Evolutionary conservation across 352 stramenopile species (phyloP).

Genomic region (Globisporangium parvum): DNA sequence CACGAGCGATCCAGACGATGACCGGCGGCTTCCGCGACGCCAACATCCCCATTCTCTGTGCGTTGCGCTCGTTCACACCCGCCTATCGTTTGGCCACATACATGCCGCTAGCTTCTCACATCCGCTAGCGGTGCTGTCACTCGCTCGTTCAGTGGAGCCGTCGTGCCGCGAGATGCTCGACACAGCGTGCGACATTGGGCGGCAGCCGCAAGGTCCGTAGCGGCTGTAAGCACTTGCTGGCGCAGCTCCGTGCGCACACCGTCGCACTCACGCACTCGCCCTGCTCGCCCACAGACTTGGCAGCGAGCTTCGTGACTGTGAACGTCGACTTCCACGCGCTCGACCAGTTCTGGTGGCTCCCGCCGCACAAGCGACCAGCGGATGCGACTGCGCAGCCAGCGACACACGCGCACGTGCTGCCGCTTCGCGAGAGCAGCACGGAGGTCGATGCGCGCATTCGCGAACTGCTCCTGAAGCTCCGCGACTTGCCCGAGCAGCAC

Average conservation of each 20-base stretch:
- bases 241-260: background rate
- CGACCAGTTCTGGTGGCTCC: constrained; percentile 62
- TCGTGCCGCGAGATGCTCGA: constrained; percentile 80
- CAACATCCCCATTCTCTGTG: constrained; percentile 54
- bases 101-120: too few relatives aligned
- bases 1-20: constrained; percentile 78
- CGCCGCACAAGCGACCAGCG: constrained; percentile 23
- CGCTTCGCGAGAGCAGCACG: constrained; percentile 43
- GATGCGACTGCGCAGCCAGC: constrained; percentile 20
- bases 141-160: constrained; percentile 46
- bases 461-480: constrained; percentile 45
- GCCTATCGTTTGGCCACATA: too few relatives aligned
- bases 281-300: constrained; percentile 20
- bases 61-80: background rate
- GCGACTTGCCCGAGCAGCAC: constrained; percentile 51
- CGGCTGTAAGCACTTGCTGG: background rate
- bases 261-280: background rate
- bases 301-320: constrained; percentile 23
- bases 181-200: constrained; percentile 78
- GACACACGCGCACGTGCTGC: constrained; percentile 40
- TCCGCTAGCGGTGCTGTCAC: background rate
- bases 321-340: constrained; percentile 43
- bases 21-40: constrained; percentile 48
- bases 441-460: constrained; percentile 67
- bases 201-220: constrained; percentile 32